These are phyloP conservation scores for Pythium sp. DNA, from an alignment of 352 stramenopile genomes.

Conservation along the genomic window DNA sequence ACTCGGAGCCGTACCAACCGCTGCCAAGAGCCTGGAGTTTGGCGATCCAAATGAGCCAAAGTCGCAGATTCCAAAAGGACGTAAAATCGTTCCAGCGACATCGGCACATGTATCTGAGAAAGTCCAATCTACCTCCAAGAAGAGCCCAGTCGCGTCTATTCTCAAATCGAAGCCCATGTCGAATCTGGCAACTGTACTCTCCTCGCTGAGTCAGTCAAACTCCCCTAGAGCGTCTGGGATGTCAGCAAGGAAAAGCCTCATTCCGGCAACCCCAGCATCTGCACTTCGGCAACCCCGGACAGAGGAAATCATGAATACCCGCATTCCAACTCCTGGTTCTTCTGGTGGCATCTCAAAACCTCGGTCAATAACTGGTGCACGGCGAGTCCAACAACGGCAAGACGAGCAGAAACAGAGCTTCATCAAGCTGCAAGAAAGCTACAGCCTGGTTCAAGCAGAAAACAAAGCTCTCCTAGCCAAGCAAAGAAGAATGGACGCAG, in stretches of 20 bases:
- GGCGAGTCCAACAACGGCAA: neutral
- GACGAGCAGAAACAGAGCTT: constrained; percentile 4
- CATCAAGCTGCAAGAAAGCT: constrained; percentile 10
- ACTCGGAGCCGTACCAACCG: constrained; percentile 13
- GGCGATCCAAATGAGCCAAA: constrained; percentile 16
- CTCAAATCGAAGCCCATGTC: constrained; percentile 5
- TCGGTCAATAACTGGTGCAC: neutral
- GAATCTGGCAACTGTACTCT: constrained; percentile 15
- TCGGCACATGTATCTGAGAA: neutral
- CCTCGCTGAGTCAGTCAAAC: neutral
- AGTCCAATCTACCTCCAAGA: neutral
- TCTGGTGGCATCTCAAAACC: neutral
- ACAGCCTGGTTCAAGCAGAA: constrained; percentile 4
- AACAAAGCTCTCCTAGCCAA: constrained; percentile 4
- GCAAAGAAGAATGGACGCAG: neutral
- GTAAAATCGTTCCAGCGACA: neutral
- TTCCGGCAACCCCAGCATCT: constrained; percentile 7
- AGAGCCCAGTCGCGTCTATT: constrained; percentile 8
- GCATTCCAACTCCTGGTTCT: constrained; percentile 11
- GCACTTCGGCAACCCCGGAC: neutral
- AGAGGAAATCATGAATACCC: neutral
- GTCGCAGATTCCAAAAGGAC: constrained; percentile 2
- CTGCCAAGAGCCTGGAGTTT: constrained; percentile 30
- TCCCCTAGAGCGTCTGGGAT: neutral
- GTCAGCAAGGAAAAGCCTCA: neutral